Evolutionary conservation across 345 rosid species (phyloP), one percentile per base, ranked within the genome.

Genomic region (Euclidium syriacum): DNA sequence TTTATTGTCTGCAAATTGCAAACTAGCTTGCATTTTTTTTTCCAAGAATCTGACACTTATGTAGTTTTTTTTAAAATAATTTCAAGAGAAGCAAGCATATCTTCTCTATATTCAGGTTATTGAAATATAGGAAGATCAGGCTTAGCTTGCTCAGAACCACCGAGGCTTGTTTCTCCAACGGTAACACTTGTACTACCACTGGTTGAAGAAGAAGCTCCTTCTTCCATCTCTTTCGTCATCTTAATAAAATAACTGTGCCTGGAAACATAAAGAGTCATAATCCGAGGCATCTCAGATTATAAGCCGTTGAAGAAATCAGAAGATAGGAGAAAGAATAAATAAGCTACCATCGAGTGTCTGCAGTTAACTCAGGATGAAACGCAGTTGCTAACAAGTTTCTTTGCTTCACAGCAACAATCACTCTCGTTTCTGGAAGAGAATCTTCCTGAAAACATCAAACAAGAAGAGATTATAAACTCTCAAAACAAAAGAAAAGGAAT

Each of bases 301-400:
- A 36, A 29, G n/a, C 38, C 3, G 10, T 8, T 19, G 11, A 29
- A 24, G 62, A 43, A 16, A 50, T 11, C 7, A 62, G 70, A 54
- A 59, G 27, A 36, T 8, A 11, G 22, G 20, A 8, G 7, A 58
- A 23, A 7, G 23, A 26, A 57, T 39, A 0, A 51, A 34, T 7
- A 11, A 19, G 30, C 35, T 83, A 90, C 99, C 99, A 90, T 76
- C 97, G 85, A 24, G 86, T 82, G 68, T 94, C 97, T 33, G 87
- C 88, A 3, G 99, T 90, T 67, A 94, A 78, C 76, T 94, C 99
- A 1, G 97, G 96, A 76, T 94, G 99, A 75, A 94, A 94, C 12
- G 91, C 99, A 51, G 99, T 94, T 8, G 81, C 95, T 10, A 94
- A 77, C 79, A 94, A 54, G 73, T 85, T 94, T 64, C 83, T 77